Conservation (phyloP, 148 eudicot genomes). For the Drosera capensis region DNA sequence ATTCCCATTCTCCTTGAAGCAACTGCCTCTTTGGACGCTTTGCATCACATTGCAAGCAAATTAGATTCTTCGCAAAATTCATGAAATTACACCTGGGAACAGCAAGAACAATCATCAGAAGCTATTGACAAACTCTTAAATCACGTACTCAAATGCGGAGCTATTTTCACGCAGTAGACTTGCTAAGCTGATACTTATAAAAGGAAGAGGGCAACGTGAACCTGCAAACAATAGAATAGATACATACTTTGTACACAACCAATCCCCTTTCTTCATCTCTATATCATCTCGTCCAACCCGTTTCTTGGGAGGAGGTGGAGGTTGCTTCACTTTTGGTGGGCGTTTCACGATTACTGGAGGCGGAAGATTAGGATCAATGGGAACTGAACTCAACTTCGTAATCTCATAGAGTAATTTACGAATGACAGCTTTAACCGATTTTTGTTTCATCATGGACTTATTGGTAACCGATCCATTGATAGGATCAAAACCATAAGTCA, state of each 20-base stretch:
- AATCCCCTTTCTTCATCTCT: slow-evolving; percentile 96
- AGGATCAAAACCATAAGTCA: slow-evolving; percentile 82
- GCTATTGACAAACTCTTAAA: slow-evolving; percentile 1
- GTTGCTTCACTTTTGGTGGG: slow-evolving; percentile 89
- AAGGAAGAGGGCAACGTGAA: background rate
- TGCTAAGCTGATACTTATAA: no score
- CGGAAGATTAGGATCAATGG: slow-evolving; percentile 91
- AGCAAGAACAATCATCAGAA: slow-evolving; percentile 9
- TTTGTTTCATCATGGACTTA: slow-evolving; percentile 53
- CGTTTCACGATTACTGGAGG: slow-evolving; percentile 80
- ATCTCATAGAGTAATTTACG: slow-evolving; percentile 77
- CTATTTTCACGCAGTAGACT: no score
- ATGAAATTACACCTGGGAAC: slow-evolving; percentile 84
- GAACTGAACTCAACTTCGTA: slow-evolving; percentile 80
- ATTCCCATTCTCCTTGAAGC: slow-evolving; percentile 99
- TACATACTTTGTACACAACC: slow-evolving; percentile 92
- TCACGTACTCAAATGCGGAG: no score
- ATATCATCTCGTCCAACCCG: slow-evolving; percentile 84
- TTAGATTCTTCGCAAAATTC: slow-evolving; percentile 88
- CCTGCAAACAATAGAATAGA: slow-evolving; percentile 5
- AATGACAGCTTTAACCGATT: slow-evolving; percentile 52
- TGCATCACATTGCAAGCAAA: slow-evolving; percentile 96
- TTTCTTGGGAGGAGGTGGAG: slow-evolving; percentile 91
- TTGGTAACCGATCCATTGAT: slow-evolving; percentile 58
- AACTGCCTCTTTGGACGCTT: slow-evolving; percentile 91